Conservation (phyloP, 495 filamentous ascomycete genomes). For the Glarea lozoyensis region DNA sequence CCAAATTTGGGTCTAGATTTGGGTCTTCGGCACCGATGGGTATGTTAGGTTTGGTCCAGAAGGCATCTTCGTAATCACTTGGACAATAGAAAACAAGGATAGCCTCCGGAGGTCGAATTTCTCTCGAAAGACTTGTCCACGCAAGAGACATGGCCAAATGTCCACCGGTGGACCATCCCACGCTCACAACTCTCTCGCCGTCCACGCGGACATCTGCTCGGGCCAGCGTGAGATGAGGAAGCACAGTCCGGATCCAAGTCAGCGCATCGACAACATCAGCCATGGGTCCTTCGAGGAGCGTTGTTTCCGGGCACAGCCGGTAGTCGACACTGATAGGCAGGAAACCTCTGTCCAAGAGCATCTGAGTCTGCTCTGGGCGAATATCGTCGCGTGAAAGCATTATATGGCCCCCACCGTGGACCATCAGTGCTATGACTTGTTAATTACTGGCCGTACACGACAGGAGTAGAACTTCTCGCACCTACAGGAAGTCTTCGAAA, state of each 20-base stretch:
- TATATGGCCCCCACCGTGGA: conserved; percentile 47
- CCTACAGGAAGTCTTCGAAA: too few species aligned
- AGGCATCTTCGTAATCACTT: too few species aligned
- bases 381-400: conserved; percentile 38
- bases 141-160: conserved; percentile 40
- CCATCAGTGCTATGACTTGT: conserved; percentile 51
- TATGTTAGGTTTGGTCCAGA: too few species aligned
- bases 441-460: too few species aligned
- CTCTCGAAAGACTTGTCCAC: conserved; percentile 26
- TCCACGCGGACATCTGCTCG: conserved; percentile 27
- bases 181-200: conserved; percentile 29
- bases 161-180: conserved; percentile 53
- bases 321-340: conserved; percentile 48
- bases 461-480: too few species aligned
- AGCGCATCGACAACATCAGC: conserved; percentile 37
- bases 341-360: conserved; percentile 32
- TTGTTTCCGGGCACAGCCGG: conserved; percentile 45
- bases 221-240: conserved; percentile 29
- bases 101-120: conserved; percentile 33
- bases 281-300: conserved; percentile 39
- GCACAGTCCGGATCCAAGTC: conserved; percentile 29
- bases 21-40: too few species aligned
- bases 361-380: conserved; percentile 29
- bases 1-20: too few species aligned
- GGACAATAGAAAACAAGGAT: conserved; percentile 48